Conservation (phyloP, 495 filamentous ascomycete genomes). For the Extremus antarcticus region DNA sequence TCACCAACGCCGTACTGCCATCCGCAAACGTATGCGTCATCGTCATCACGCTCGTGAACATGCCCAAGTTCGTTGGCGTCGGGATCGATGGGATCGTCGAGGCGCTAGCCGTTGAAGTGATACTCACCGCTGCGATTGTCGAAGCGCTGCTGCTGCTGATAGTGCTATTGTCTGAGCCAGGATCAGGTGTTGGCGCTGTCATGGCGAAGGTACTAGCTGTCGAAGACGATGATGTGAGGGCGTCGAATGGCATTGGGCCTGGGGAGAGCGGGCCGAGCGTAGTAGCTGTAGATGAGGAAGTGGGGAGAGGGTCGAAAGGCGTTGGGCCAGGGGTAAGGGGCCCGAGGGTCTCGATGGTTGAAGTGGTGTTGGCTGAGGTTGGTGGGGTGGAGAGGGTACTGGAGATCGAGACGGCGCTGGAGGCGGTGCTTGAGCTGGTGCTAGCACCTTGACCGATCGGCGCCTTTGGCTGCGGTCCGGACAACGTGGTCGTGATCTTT, state of each 20-base stretch:
- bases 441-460: neutral
- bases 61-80: neutral
- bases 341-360: neutral
- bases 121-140: neutral
- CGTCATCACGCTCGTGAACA: neutral
- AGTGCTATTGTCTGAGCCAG: neutral
- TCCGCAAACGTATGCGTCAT: conserved; percentile 10
- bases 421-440: neutral
- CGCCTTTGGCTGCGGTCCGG: neutral
- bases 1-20: neutral
- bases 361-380: neutral
- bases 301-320: neutral
- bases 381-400: neutral
- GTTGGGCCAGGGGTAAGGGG: neutral
- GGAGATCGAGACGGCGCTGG: neutral
- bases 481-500: neutral
- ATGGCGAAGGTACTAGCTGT: neutral
- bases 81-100: neutral
- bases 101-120: too few species aligned
- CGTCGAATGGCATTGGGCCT: neutral
- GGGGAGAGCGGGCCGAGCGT: neutral
- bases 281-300: neutral
- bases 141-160: neutral
- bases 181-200: neutral
- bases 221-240: neutral